These are phyloP conservation scores for Paratinospora sagittata DNA, from an alignment of 164 flowering plant species.

Conservation along the genomic window DNA sequence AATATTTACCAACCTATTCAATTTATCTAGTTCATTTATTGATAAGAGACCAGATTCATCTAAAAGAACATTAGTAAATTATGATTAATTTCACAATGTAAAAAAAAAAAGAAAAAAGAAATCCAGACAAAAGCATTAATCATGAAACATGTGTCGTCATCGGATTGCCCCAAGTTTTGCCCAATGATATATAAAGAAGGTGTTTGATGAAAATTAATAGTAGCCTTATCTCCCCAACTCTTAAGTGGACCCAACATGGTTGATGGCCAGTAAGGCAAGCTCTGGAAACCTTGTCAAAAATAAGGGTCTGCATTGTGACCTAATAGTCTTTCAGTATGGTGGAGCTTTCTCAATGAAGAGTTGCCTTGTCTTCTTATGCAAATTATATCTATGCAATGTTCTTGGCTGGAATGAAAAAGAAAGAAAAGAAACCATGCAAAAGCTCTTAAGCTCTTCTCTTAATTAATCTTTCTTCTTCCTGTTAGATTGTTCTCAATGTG, in stretches of 20 bases:
- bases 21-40: background rate
- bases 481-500: no score
- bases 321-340: background rate
- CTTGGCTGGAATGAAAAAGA: slow-evolving; percentile 1
- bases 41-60: background rate
- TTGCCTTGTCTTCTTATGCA: background rate
- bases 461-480: no score
- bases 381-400: slow-evolving; percentile 1
- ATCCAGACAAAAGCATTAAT: no score
- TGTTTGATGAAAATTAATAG: background rate
- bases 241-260: background rate
- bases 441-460: background rate
- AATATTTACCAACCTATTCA: background rate
- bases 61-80: no score
- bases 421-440: slow-evolving; percentile 1
- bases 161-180: background rate
- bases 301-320: background rate
- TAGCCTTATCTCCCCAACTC: background rate
- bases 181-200: background rate
- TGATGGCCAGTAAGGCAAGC: slow-evolving; percentile 3
- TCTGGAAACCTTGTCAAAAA: background rate
- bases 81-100: no score
- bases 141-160: no score
- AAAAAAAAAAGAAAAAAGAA: no score
- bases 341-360: background rate